phyloP scores from a whole-genome alignment of 2,329 filamentous ascomycete species.

The Alternaria incomplexa region DNA sequence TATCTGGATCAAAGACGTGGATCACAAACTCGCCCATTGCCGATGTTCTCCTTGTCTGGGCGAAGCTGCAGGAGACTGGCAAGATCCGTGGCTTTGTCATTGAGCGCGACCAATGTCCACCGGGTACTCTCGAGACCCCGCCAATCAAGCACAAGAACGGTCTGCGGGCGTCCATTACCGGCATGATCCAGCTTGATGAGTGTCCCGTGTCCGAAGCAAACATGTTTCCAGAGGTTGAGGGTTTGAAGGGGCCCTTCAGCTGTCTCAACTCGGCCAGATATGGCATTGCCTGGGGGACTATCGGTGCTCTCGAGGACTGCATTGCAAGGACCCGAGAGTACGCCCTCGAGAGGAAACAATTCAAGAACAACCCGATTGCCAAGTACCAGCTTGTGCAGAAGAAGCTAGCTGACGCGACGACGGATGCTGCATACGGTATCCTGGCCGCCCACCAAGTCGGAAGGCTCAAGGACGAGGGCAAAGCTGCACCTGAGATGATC shows the following conservation, averaged over 20 bases:
- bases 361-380: conserved; percentile 92
- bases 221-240: conserved; percentile 92
- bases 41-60: conserved; percentile 87
- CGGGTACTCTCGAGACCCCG: conserved; percentile 89
- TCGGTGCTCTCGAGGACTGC: conserved; percentile 93
- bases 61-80: conserved; percentile 86
- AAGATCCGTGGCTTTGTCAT: conserved; percentile 95
- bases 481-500: conserved; percentile 93
- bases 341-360: conserved; percentile 91
- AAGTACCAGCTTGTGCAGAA: conserved; percentile 98
- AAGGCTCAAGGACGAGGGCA: conserved; percentile 88
- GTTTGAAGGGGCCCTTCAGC: conserved; percentile 85
- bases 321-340: conserved; percentile 81
- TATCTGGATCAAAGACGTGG: conserved; percentile 90
- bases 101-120: conserved; percentile 81
- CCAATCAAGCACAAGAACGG: conserved; percentile 95
- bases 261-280: conserved; percentile 94
- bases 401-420: conserved; percentile 91
- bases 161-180: conserved; percentile 89
- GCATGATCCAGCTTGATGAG: conserved; percentile 95
- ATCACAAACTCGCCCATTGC: conserved; percentile 94
- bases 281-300: conserved; percentile 91
- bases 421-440: conserved; percentile 90
- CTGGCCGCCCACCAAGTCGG: conserved; percentile 90
- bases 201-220: conserved; percentile 88